Conservation (phyloP, 164 flowering plant genomes). For the Amborella trichopoda region DNA sequence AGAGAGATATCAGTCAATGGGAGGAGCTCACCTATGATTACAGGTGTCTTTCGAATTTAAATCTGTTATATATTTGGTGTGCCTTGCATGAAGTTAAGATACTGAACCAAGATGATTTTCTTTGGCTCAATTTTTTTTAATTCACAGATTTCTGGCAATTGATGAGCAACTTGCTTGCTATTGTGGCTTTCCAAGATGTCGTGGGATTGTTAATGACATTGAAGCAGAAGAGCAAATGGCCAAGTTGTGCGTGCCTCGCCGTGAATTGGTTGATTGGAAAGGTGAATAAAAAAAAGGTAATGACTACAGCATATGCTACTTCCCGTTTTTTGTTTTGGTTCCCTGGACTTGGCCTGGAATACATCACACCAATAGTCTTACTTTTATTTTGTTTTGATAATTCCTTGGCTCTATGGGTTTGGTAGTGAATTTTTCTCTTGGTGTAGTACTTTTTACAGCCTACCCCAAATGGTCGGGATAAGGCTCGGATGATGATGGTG, state of each 20-base stretch:
- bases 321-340: too few species aligned
- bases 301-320: too few species aligned
- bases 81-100: conserved; percentile 2
- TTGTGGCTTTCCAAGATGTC: conserved; percentile 89
- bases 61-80: conserved; percentile 1
- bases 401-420: too few species aligned
- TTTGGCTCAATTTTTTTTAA: background rate
- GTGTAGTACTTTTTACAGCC: too few species aligned
- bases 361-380: too few species aligned
- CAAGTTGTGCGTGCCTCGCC: conserved; percentile 52
- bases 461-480: too few species aligned
- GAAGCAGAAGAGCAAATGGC: conserved; percentile 70
- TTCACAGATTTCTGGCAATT: conserved; percentile 62
- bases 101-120: background rate
- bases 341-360: too few species aligned
- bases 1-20: conserved; percentile 84
- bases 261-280: conserved; percentile 57
- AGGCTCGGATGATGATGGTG: too few species aligned
- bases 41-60: conserved; percentile 38
- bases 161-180: conserved; percentile 76
- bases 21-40: conserved; percentile 98
- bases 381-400: too few species aligned
- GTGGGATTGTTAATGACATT: conserved; percentile 82
- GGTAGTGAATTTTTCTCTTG: too few species aligned
- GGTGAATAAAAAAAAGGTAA: conserved; percentile 45